A percentile compares a stretch with the other conserved stretches of the same genome.
Evolutionary conservation across 2,329 filamentous ascomycete species (phyloP).

Genomic region (Penicillium sp.): DNA sequence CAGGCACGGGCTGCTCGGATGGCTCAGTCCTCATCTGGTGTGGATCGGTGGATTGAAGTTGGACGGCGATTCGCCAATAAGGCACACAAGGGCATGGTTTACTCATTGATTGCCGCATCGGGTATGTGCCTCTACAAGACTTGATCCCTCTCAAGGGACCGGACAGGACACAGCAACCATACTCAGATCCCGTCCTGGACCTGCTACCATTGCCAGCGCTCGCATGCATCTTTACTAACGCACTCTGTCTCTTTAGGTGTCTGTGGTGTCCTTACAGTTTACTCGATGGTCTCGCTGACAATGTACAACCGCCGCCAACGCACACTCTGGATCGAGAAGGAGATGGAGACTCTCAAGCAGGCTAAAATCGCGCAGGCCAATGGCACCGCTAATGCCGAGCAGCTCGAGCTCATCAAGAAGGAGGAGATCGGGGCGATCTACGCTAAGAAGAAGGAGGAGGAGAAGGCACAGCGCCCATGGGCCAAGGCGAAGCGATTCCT

Average conservation of each 20-base stretch:
- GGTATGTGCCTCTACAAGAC: constrained; percentile 43
- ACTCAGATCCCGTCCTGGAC: neutral
- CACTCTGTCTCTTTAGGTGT: constrained; percentile 48
- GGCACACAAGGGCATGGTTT: constrained; percentile 60
- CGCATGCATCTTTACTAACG: neutral
- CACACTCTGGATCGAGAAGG: constrained; percentile 59
- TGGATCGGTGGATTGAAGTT: constrained; percentile 55
- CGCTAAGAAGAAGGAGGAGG: constrained; percentile 37
- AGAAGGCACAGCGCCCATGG: constrained; percentile 39
- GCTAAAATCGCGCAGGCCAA: constrained; percentile 44
- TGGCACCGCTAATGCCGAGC: constrained; percentile 41
- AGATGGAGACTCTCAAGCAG: constrained; percentile 43
- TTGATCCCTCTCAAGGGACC: neutral
- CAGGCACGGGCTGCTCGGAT: constrained; percentile 67
- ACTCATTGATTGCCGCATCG: constrained; percentile 61
- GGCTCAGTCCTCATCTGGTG: constrained; percentile 56
- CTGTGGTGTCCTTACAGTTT: constrained; percentile 60
- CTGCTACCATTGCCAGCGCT: neutral
- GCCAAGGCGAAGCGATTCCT: constrained; percentile 40
- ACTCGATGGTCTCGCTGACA: constrained; percentile 66
- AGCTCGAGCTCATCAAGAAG: constrained; percentile 46
- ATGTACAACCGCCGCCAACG: constrained; percentile 67
- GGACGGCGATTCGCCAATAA: constrained; percentile 61
- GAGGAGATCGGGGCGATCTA: constrained; percentile 45
- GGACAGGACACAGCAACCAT: neutral